phyloP scores from a whole-genome alignment of 768 basidiomycete species.

The Termitomyces sp. region DNA sequence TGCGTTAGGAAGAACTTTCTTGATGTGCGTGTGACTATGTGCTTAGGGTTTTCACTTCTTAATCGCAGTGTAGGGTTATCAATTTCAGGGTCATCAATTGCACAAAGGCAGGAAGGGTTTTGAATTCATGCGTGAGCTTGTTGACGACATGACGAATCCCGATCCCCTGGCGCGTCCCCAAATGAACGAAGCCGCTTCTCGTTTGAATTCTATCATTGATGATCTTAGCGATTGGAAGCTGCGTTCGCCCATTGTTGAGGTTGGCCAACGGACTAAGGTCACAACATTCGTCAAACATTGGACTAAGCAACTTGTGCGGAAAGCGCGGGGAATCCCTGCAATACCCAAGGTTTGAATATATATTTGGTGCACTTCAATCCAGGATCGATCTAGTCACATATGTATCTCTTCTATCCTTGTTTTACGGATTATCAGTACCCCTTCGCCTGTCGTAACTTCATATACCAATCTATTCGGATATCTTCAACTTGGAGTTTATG shows the following conservation, averaged over 20 bases:
- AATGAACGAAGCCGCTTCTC: neutral
- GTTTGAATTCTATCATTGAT: neutral
- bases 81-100: neutral
- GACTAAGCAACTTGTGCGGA: neutral
- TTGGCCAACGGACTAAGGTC: neutral
- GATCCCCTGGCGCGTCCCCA: constrained; percentile 3
- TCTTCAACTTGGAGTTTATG: neutral
- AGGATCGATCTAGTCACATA: neutral
- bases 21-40: neutral
- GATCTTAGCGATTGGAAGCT: neutral
- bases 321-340: neutral
- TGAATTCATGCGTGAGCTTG: constrained; percentile 2
- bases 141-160: constrained; percentile 1
- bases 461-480: neutral
- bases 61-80: too few species aligned
- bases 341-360: constrained; percentile 3
- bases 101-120: neutral
- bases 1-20: neutral
- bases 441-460: neutral
- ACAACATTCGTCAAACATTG: neutral
- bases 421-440: neutral
- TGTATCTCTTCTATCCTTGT: neutral
- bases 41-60: too few species aligned
- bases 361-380: neutral
- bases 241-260: constrained; percentile 1